Evolutionary conservation across 129 eudicot genomes (phyloP), one percentile per base, ranked within the genome.

Genomic region (Ambrosia trifida): DNA sequence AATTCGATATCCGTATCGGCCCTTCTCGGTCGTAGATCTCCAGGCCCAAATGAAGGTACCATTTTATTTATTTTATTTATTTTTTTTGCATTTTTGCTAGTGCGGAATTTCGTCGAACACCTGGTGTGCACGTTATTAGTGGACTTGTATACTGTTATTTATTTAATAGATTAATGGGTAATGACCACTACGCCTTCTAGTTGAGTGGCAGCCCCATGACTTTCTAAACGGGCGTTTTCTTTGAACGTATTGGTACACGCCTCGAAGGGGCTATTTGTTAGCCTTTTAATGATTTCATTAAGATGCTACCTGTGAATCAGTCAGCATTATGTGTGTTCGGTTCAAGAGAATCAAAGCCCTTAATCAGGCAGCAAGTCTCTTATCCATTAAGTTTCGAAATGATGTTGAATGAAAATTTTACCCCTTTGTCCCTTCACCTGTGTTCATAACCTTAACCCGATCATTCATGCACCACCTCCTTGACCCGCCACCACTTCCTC

Each of bases 21-120:
- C 18, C 95, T 89, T 77, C 87, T 89, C 44, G 79, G 62, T 64
- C 89, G 91, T 70, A 60, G 76, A 64, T 68, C 73, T 30, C 78
- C 76, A 20, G 76, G n/a, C 31, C 52, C 49, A 11, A 41, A 36
- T 17, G 71, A 76, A 86, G 92, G 92, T 86, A 69, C 12, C 32
- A 2, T 6, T 67, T 18, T 72, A 65, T 1, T 11, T 35, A 3
- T 6, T 6, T 18, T 72, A 65, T 1, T 11, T 35, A 3, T 6
- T 67, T 18, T 72, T 72, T 1, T 11, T 35, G 5, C 59, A 3
- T 68, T 69, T 40, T 68, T 64, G 32, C 1, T 35, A 11, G 33
- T 70, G 40, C 4, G 33, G 32, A 47, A 32, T 78, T 78, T 74
- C 41, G 4, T 70, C 86, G 35, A 83, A 70, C 81, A 78, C 36